phyloP scores from a whole-genome alignment of 352 stramenopile species.

The Ophiocytium majus region DNA sequence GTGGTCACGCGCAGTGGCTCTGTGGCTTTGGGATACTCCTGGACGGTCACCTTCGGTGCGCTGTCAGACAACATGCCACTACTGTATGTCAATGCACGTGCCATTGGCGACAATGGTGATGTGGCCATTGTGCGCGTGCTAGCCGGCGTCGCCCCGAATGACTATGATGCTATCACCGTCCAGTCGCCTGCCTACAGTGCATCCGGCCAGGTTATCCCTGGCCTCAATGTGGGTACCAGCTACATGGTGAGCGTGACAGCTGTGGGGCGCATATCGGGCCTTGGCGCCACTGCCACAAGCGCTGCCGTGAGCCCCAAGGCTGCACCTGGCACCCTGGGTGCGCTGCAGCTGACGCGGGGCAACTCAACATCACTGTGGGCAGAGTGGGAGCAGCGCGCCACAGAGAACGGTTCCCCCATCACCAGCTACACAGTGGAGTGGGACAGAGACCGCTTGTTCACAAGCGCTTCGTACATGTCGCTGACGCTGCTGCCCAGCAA shows the following conservation, averaged over 20 bases:
- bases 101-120: not conserved
- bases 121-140: too few relatives aligned
- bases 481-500: conserved; percentile 27
- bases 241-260: conserved; percentile 56
- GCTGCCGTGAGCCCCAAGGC: conserved; percentile 47
- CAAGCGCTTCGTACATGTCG: not conserved
- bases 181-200: not conserved
- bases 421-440: conserved; percentile 61
- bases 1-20: conserved; percentile 35
- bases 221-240: not conserved
- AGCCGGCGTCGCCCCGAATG: conserved; percentile 26
- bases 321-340: conserved; percentile 55
- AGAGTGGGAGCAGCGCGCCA: conserved; percentile 60
- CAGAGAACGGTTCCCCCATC: conserved; percentile 62
- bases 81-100: conserved; percentile 66
- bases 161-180: not conserved
- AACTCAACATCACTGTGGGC: conserved; percentile 57
- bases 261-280: conserved; percentile 43
- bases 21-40: conserved; percentile 65
- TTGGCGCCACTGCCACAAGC: not conserved
- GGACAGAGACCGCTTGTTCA: conserved; percentile 60
- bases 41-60: conserved; percentile 79
- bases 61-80: conserved; percentile 66
- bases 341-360: conserved; percentile 24
- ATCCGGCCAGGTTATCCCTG: not conserved